Base-by-base conservation (phyloP, 2,329 filamentous ascomycete species). In the Fusarium setosum region DNA sequence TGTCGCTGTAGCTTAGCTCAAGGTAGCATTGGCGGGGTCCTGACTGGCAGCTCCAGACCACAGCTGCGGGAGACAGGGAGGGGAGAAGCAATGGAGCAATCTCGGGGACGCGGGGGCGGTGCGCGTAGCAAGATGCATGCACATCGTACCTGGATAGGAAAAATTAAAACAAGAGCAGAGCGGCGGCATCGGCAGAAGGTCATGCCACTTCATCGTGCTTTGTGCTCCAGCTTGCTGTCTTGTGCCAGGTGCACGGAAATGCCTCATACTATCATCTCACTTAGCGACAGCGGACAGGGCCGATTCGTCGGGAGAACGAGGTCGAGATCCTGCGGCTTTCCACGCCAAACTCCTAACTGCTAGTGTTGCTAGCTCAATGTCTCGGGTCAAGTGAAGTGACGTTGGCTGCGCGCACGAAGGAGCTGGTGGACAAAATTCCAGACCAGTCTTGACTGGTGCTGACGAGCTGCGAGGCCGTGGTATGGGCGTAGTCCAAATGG, bases 151-250 rank as follows among this genome's bases (percentile, higher is more conserved):
- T 56, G 42, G 37, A 61, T 34, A 41, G 52, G 32, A 52, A 53
- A 32, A 52, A 49, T 44, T 35, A 42, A 66, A 59, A 52, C 45
- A 49, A 61, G 40, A 61, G 26, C 54, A 63, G 52, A 63, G 59
- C 38, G 48, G 58, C 47, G 42, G 51, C 37, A 59, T 58, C 61
- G 42, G 56, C 56, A 34, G 51, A 18, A 62, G 58, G 56, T 50
- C 57, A 64, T 65, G 64, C 60, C 70, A 68, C 63, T 61, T 69
- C 63, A 63, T 52, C 56, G 45, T 53, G 50, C 56, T 56, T 56
- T 17, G 20, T 56, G 26, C 45, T 45, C 26, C 26, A 7, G 26
- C 4, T 29, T 47, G 18, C 13, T 38, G 31, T 42, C 34, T 59
- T 65, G 38, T 57, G 24, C 41, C 41, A 47, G 53, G 40, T 59